These are phyloP conservation scores for Lyophyllum semitale DNA, from an alignment of 768 basidiomycete genomes.

Conservation along the genomic window DNA sequence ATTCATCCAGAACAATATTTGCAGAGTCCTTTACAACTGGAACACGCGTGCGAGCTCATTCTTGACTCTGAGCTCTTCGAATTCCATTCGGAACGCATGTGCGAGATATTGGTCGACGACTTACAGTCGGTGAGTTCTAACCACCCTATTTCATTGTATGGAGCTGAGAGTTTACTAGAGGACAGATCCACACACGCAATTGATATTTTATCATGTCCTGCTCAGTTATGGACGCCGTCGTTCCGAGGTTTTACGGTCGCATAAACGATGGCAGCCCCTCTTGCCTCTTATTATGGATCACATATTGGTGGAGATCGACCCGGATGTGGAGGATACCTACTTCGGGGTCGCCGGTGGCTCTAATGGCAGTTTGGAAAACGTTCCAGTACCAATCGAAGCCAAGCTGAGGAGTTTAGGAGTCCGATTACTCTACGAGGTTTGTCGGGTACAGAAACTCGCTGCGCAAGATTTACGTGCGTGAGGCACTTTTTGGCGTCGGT, in stretches of 20 bases:
- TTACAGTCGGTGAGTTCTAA: conserved; percentile 56
- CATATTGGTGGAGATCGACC: conserved; percentile 79
- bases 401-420: conserved; percentile 74
- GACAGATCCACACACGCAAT: conserved; percentile 83
- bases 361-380: conserved; percentile 33
- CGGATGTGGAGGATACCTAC: conserved; percentile 66
- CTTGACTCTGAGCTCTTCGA: conserved; percentile 85
- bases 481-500: not conserved
- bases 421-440: conserved; percentile 87
- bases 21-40: conserved; percentile 78
- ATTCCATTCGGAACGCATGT: conserved; percentile 92
- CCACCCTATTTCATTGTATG: conserved; percentile 10
- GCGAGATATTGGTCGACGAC: conserved; percentile 73
- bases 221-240: conserved; percentile 73
- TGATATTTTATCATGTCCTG: conserved; percentile 79
- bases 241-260: conserved; percentile 70
- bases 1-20: conserved; percentile 70
- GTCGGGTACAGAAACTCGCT: conserved; percentile 84
- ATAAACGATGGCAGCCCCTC: conserved; percentile 82
- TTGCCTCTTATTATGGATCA: conserved; percentile 86
- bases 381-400: conserved; percentile 79
- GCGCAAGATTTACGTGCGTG: conserved; percentile 76
- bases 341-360: conserved; percentile 43
- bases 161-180: conserved; percentile 42
- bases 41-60: conserved; percentile 78